Base-by-base conservation (phyloP, 306 rosid species). In the Dryas alaskensis region DNA sequence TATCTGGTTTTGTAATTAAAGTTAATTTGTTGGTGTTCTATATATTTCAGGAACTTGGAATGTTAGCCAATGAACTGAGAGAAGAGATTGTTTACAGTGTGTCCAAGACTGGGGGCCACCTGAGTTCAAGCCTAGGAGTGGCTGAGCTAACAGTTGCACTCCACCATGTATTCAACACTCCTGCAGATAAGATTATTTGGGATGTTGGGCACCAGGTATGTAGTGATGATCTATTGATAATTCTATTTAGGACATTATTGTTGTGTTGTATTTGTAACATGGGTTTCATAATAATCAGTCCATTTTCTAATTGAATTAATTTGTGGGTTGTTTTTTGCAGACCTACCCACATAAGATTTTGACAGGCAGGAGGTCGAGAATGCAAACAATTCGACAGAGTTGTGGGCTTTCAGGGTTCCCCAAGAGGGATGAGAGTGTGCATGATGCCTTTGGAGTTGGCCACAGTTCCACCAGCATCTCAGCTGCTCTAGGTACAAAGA, bases 381-480 rank as follows among this genome's bases (percentile, higher is more conserved):
- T 89, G 92, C 81, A 84, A 7, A 89, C 92, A 1, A 85, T 89
- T 70, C 75, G 96, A 46, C 87, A 89, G 45, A 86, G 85, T 3
- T 65, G 46, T 39, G 96, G 96, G 19, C 86, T 89, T 6, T 87
- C 96, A 1, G 96, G 92, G 12, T 89, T 89, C 78, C 92, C 90
- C 13, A 89, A 87, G 75, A 85, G 86, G 65, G 90, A 84, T 22
- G 90, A 89, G 82, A 87, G 92, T 69, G 82, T 16, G 4, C 77
- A 85, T 66, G 95, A 89, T 72, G 88, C 92, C 44, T 89, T 89
- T 12, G 95, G 95, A 13, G 87, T 44, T 45, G 90, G 95, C 50
- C 95, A 85, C 17, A 89, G 89, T 31, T 89, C 91, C 43, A 89
- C 94, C 19, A 89, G 89, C 80, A 89, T 89, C 80, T 89, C 88